Evolutionary conservation across 1,284 basidiomycete species (phyloP), one percentile per base, ranked within the genome.

Genomic region (Tremellales sp.): DNA sequence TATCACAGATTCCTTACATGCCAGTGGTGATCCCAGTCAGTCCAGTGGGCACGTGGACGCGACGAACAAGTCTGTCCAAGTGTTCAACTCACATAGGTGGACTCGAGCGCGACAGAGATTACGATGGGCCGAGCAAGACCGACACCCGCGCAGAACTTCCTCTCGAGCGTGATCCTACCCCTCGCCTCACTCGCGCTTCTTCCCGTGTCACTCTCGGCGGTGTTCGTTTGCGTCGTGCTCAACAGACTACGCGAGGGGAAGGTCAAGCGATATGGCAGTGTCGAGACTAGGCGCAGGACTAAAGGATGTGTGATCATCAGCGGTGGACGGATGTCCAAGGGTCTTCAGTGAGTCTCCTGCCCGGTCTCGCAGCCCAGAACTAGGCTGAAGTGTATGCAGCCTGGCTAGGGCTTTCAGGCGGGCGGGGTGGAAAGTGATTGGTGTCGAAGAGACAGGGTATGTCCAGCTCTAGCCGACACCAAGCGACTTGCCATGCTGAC

Each of bases 301-400:
- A 42, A 24, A 10, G 40, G 57, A 22, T 63, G 61, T 17, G 75
- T 75, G 7, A 66, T 76, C 6, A 65, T 76, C 43, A 76, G 69
- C 49, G 75, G 75, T 25, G 74, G 72, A 17, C 58, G 73, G n/a
- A 76, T 74, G 69, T 65, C 70, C 22, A 76, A 76, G 49, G 67
- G 73, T 21, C 60, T 76, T 47, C 66, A 63, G 64, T 67, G 53
- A 61, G 65, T 56, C 13, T 7, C 25, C 2, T 11, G 25, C 12
- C 4, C 27, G 19, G 21, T 33, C 11, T 10, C 23, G 35, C 2
- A 36, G 13, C 5, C 6, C 19, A 36, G 23, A 4, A 21, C 2
- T 24, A 8, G 12, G 25, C 21, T 40, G 15, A 43, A 26, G 8
- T 27, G 15, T 3, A 22, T 24, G 6, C 13, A 67, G 65, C 3